phyloP scores from a whole-genome alignment of 2,329 filamentous ascomycete species.

The Orbilia javanica region DNA sequence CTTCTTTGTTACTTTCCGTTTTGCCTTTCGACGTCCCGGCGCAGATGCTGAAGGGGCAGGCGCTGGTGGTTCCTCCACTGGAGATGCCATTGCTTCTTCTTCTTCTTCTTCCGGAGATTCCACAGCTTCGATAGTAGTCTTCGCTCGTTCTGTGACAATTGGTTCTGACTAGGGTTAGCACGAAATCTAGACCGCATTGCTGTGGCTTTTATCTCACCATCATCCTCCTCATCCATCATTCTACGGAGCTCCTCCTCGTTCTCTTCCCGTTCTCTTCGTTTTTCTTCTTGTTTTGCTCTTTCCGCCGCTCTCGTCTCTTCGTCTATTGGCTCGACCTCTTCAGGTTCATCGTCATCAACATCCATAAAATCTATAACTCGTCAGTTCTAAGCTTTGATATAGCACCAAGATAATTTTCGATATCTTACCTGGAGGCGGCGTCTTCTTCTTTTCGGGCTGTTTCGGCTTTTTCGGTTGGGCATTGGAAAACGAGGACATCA shows the following conservation, averaged over 20 bases:
- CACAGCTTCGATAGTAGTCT: background rate
- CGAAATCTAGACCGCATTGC: slow-evolving; percentile 63
- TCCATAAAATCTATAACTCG: slow-evolving; percentile 53
- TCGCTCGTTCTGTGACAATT: slow-evolving; percentile 4
- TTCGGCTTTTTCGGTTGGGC: slow-evolving; percentile 62
- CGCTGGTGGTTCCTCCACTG: slow-evolving; percentile 64
- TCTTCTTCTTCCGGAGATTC: slow-evolving; percentile 30
- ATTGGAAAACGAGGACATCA: slow-evolving; percentile 58
- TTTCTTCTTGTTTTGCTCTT: slow-evolving; percentile 61
- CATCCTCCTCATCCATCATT: slow-evolving; percentile 76
- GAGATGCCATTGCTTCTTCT: slow-evolving; percentile 20
- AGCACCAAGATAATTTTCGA: background rate
- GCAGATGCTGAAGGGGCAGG: slow-evolving; percentile 69
- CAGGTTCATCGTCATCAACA: slow-evolving; percentile 69
- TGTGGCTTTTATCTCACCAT: slow-evolving; percentile 65
- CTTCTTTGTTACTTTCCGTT: slow-evolving; percentile 86
- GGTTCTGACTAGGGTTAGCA: slow-evolving; percentile 29
- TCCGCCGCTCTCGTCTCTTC: slow-evolving; percentile 63
- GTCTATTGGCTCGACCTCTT: slow-evolving; percentile 69
- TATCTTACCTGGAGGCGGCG: slow-evolving; percentile 37
- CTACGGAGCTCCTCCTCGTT: slow-evolving; percentile 75
- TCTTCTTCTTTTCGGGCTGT: slow-evolving; percentile 63
- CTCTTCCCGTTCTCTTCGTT: slow-evolving; percentile 70
- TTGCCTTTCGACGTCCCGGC: slow-evolving; percentile 79
- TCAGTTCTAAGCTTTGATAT: background rate